These are phyloP conservation scores for Phytophthora litchii DNA, from an alignment of 352 stramenopile genomes.

Conservation along the genomic window DNA sequence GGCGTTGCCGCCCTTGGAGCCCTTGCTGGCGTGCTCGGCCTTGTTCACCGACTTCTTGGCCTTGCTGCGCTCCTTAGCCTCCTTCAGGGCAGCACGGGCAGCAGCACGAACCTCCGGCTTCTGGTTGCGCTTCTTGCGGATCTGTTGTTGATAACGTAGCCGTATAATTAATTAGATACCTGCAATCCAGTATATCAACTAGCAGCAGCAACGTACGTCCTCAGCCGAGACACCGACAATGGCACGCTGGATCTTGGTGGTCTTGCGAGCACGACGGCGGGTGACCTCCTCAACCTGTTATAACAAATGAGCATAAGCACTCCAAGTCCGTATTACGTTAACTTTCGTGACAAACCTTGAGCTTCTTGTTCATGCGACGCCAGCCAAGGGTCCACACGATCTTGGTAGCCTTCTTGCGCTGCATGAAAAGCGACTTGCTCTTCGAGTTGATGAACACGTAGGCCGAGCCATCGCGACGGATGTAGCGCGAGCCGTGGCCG, in stretches of 20 bases:
- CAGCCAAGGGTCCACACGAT: slow-evolving; percentile 98
- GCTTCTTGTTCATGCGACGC: slow-evolving; percentile 99
- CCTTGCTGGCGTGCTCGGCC: slow-evolving; percentile 65
- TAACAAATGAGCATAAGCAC: slow-evolving; percentile 5
- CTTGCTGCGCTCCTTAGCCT: slow-evolving; percentile 91
- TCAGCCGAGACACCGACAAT: slow-evolving; percentile 97
- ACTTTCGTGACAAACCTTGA: slow-evolving; percentile 77
- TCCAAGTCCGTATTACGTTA: neutral
- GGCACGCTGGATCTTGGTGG: slow-evolving; percentile 97
- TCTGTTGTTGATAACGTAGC: slow-evolving; percentile 43
- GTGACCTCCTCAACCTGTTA: slow-evolving; percentile 79
- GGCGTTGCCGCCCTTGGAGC: slow-evolving; percentile 61
- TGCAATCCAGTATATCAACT: neutral
- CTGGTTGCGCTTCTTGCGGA: slow-evolving; percentile 98
- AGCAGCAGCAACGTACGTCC: slow-evolving; percentile 66
- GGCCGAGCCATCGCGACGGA: slow-evolving; percentile 96
- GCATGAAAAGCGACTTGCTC: slow-evolving; percentile 97
- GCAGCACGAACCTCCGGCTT: slow-evolving; percentile 94
- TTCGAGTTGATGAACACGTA: slow-evolving; percentile 97
- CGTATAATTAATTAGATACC: neutral
- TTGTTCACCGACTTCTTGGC: slow-evolving; percentile 77
- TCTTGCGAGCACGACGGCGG: slow-evolving; percentile 90
- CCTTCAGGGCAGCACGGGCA: slow-evolving; percentile 92
- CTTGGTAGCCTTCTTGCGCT: slow-evolving; percentile 99
- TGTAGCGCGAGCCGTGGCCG: slow-evolving; percentile 98